Base-by-base conservation (phyloP, 2,329 filamentous ascomycete genomes). In the Xylariales sp. region DNA sequence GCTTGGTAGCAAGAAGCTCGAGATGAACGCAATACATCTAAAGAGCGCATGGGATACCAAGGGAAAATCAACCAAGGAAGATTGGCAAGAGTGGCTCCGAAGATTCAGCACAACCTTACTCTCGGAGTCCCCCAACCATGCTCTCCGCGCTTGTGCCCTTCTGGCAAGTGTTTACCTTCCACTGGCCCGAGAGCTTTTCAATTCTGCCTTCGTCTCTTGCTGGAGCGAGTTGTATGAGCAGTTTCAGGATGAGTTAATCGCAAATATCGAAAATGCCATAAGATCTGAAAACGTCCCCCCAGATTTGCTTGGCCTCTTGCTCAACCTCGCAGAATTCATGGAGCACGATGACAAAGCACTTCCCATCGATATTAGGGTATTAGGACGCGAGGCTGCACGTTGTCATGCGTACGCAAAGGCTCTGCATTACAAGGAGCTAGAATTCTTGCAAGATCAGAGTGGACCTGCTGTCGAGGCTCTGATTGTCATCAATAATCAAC, bases 281-380 rank as follows among this genome's bases (percentile, higher is more conserved):
- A 93, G 89, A 38, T 97, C 91, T 4, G 85, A 91, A 37, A 91
- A 96, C 51, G 94, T 98, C 11, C 91, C 93, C 0, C 93, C 94
- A 0, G 94, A 99, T 60, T 84, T 99, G 48, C 71, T 98, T 7
- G 91, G 95, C 43, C 84, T 96, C 34, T 72, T 99, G 19, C 78
- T 99, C 33, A 98, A 98, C 55, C 74, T 99, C 35, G 93, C 93
- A 16, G 93, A 99, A 59, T 99, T 98, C 61, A 99, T 99, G 93
- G 93, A 99, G 59, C 93, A 98, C 55, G 94, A 98, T 52, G 93
- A 99, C 60, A 98, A 98, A 62, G 91, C 94, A 12, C 69, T 99
- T 37, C 93, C 93, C 2, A 98, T 99, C 45, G 94, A 99, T 56
- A 96, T 99, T 47, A 76, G 93, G 33, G 89, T 93, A 8, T 75